Base-by-base conservation (phyloP, 305 asterid genomes). In the Solanum chacoense region DNA sequence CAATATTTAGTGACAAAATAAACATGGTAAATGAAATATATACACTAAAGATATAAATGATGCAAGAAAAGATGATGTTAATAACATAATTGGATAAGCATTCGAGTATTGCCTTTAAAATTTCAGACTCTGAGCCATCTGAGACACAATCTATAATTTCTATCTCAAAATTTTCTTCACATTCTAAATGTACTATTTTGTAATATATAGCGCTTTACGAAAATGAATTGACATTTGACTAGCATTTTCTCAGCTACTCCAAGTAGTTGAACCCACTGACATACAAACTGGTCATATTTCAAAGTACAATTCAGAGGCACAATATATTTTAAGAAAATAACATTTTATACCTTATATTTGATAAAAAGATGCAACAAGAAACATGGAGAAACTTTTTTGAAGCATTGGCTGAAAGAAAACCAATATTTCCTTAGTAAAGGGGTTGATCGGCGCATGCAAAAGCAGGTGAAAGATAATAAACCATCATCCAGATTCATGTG, bases 401-500 rank as follows among this genome's bases (percentile, higher is more conserved):
- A 55, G 74, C 74, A 55, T 55, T 84, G 8, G 38, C 29, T 26
- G 26, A 81, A 89, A 36, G 32, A 77, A 1, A 55, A 83, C 20
- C 29, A 29, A 20, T 3, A 50, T 11, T 50, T 50, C 20, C 72
- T 11, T 50, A 1, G 22, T 83, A 29, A 50, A 45, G 31, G 29
- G 22, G 42, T 83, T 83, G 42, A 50, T 20, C 0, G 10, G 6
- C 6, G 13, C 73, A 83, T 50, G 73, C 29, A 1, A 83, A 83
- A 50, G 7, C 42, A 50, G 31, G 42, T 31, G 72, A 1, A 83
- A 50, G 72, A 50, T 6, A 50, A 83, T 50, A 6, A 81, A 50
- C 12, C 42, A 50, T 20, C 4, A 18, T 45, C 20, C 71, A 84
- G 50, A 86, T 77, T 88, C 91, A 90, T 77, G 91, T 85, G 88